Base-by-base conservation (phyloP, 2,329 filamentous ascomycete genomes). In the Neofusicoccum umdonicola region DNA sequence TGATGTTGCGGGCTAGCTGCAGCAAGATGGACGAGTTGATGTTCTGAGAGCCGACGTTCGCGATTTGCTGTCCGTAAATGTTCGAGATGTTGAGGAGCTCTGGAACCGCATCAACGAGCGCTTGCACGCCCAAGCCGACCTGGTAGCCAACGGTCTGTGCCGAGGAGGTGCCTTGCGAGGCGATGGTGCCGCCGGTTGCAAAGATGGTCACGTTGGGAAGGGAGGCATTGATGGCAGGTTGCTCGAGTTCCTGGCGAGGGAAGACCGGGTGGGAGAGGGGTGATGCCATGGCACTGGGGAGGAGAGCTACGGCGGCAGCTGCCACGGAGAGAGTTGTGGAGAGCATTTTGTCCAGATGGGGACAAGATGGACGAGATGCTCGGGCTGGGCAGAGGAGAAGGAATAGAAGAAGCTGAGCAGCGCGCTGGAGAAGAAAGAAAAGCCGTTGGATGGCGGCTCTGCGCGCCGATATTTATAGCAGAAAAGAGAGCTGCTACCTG, bases 171-270 rank as follows among this genome's bases (percentile, higher is more conserved):
- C 80, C 82, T 65, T 80, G 79, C 1, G 83, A 84, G 13, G 85
- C 85, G 54, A 88, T 88, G 9, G 85, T 88, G 41, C 85, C 86
- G 15, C 85, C 85, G 5, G 82, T 85, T 5, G 81, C 82, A 67
- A 84, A 85, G 66, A 87, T 84, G 65, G 83, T 86, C 60, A 87
- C 76, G 69, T 85, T 86, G 9, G 83, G 84, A 0, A 85, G 77
- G 39, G 76, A 79, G n/a, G 76, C 74, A 65, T 83, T 82, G 64
- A 78, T 70, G 35, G 73, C 66, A 8, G 73, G 71, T 58, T 75
- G 68, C 45, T 62, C 58, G 34, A 62, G 58, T 27, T 22, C 58
- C 7, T 39, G 35, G 44, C 58, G 44, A 4, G 45, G 58, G 19
- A 51, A 19, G 22, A 62, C 13, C 13, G 58, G 47, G 13, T 31